A percentile compares a stretch with the other conserved stretches of the same genome.
Conservation (phyloP, 83 land plant genomes). For the Thuja plicata region DNA sequence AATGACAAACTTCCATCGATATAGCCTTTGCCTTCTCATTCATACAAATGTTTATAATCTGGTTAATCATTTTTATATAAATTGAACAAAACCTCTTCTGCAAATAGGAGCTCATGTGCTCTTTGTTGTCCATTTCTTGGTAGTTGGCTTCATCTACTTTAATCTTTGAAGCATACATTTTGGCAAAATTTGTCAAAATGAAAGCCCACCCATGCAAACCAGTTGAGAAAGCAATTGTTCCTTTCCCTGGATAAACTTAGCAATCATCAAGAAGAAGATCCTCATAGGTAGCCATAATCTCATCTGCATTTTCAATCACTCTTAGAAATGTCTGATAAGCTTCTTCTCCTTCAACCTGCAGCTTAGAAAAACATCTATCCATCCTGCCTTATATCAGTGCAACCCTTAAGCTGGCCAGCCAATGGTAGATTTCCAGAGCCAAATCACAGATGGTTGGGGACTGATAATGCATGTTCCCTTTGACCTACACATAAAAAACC, state of each 20-base stretch:
- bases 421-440: too few species aligned
- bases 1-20: too few species aligned
- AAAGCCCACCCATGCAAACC: conserved; percentile 82
- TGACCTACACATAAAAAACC: too few species aligned
- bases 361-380: conserved; percentile 74
- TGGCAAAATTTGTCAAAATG: conserved; percentile 67
- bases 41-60: conserved; percentile 65
- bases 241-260: conserved; percentile 73
- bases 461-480: too few species aligned
- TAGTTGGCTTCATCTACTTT: conserved; percentile 59
- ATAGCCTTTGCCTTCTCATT: conserved; percentile 43
- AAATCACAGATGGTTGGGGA: too few species aligned
- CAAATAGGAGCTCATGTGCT: conserved; percentile 58
- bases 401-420: too few species aligned
- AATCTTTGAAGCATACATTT: conserved; percentile 75
- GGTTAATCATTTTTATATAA: conserved; percentile 74
- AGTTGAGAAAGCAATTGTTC: conserved; percentile 78
- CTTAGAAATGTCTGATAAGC: conserved; percentile 69
- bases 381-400: conserved; percentile 29
- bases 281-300: conserved; percentile 73
- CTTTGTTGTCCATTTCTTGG: conserved; percentile 69
- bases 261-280: conserved; percentile 73
- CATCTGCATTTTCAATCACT: conserved; percentile 72
- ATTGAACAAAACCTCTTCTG: conserved; percentile 71
- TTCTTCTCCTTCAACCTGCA: conserved; percentile 75